phyloP scores from a whole-genome alignment of 1,139 yeast genomes.

The Scheffersomyces stambukii region DNA sequence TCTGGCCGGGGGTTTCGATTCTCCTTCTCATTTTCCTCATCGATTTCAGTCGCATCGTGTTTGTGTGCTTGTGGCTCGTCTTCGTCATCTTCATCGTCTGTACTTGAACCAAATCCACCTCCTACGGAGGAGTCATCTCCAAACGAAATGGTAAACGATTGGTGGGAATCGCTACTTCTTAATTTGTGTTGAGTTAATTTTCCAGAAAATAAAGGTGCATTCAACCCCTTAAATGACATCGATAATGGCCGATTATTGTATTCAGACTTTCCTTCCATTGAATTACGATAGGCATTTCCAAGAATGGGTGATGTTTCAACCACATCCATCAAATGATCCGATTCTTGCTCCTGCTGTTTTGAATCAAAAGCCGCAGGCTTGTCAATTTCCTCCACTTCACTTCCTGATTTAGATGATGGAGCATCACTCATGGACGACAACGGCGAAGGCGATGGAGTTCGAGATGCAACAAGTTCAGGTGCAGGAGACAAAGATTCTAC shows the following conservation, averaged over 20 bases:
- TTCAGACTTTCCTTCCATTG: constrained; percentile 10
- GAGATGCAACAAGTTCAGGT: constrained; percentile 11
- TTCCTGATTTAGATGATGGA: constrained; percentile 10
- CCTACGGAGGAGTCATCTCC: constrained; percentile 27
- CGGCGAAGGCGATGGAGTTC: constrained; percentile 12
- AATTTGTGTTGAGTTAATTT: constrained; percentile 26
- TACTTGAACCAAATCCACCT: constrained; percentile 29
- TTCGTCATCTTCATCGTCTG: constrained; percentile 24
- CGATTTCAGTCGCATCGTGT: constrained; percentile 5
- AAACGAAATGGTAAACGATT: constrained; percentile 38
- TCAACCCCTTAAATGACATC: constrained; percentile 63
- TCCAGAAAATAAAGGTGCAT: constrained; percentile 51
- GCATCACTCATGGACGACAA: constrained; percentile 7
- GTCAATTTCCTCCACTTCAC: constrained; percentile 3
- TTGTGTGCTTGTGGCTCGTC: constrained; percentile 8
- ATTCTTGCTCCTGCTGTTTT: constrained; percentile 1
- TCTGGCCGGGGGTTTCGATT: constrained; percentile 6
- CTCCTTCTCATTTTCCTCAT: constrained; percentile 9
- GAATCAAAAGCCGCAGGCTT: no score
- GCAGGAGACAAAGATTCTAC: no score
- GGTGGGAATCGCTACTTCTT: constrained; percentile 38
- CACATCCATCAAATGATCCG: constrained; percentile 2
- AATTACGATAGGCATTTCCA: constrained; percentile 14
- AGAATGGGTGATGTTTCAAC: constrained; percentile 21
- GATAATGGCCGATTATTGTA: constrained; percentile 50